Percentiles rank a stretch among this genome's conserved stretches.
Conservation (phyloP, 2,329 filamentous ascomycete genomes). For the Ampelomyces quisqualis region DNA sequence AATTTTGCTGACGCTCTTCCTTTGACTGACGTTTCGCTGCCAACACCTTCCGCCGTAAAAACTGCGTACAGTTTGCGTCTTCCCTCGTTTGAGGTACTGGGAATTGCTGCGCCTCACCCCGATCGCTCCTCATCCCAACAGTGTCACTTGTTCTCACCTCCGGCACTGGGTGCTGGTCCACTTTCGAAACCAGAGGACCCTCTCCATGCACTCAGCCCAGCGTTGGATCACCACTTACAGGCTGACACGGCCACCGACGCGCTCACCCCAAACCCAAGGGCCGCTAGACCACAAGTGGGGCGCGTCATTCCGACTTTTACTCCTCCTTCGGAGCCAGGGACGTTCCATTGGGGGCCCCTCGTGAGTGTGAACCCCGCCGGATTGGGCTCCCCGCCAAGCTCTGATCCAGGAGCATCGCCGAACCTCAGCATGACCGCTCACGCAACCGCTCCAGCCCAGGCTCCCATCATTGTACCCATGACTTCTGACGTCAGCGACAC, state of each 20-base stretch:
- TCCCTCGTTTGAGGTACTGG: slow-evolving; percentile 56
- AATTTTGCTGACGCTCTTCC: slow-evolving; percentile 32
- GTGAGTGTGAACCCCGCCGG: slow-evolving; percentile 39
- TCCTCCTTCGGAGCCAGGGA: slow-evolving; percentile 48
- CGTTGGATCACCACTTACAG: slow-evolving; percentile 21
- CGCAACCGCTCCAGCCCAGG: slow-evolving; percentile 23
- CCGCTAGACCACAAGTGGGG: slow-evolving; percentile 29
- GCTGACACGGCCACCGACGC: slow-evolving; percentile 20
- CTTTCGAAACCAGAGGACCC: slow-evolving; percentile 45
- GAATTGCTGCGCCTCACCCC: slow-evolving; percentile 52
- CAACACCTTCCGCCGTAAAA: slow-evolving; percentile 34
- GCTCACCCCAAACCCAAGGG: slow-evolving; percentile 20
- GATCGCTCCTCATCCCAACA: slow-evolving; percentile 38
- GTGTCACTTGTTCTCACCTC: slow-evolving; percentile 29
- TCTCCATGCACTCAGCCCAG: slow-evolving; percentile 43
- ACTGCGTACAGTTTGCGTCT: slow-evolving; percentile 49
- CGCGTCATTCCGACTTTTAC: slow-evolving; percentile 47
- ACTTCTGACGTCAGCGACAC: slow-evolving; percentile 23
- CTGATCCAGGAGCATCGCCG: slow-evolving; percentile 41
- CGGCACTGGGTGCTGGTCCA: slow-evolving; percentile 38
- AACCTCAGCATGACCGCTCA: slow-evolving; percentile 24
- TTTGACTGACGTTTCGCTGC: slow-evolving; percentile 31
- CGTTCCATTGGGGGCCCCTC: slow-evolving; percentile 45
- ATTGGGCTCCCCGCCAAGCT: slow-evolving; percentile 45
- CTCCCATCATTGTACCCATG: slow-evolving; percentile 31